phyloP scores from a whole-genome alignment of 148 eudicot species.

The Bassia scoparia region DNA sequence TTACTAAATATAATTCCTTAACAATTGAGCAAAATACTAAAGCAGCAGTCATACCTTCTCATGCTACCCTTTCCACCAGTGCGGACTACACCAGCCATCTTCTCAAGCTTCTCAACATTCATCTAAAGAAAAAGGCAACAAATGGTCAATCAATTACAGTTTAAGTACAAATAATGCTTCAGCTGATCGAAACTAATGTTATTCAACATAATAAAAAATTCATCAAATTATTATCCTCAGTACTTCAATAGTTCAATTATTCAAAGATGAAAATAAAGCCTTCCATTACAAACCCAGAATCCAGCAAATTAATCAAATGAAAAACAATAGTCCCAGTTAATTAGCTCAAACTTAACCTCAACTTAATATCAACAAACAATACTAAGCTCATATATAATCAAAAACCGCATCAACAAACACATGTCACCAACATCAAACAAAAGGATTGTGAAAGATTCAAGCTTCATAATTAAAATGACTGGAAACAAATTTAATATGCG shows the following conservation, averaged over 20 bases:
- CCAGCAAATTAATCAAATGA: not conserved
- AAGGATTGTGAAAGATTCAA: not conserved
- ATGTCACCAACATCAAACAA: not conserved
- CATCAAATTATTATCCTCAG: not conserved
- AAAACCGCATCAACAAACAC: not conserved
- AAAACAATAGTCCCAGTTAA: not conserved
- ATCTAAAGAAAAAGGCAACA: conserved; percentile 34
- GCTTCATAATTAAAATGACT: not conserved
- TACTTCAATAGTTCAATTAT: too few species aligned
- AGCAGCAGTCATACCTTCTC: conserved; percentile 45
- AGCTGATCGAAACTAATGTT: not conserved
- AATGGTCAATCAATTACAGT: not conserved
- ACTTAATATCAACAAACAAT: not conserved
- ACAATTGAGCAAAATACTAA: not conserved
- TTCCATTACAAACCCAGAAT: not conserved
- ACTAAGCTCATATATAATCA: not conserved
- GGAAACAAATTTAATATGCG: not conserved
- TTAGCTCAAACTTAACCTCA: not conserved
- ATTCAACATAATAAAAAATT: too few species aligned
- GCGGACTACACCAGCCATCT: conserved; percentile 85
- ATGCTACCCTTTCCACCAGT: conserved; percentile 79
- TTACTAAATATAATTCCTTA: not conserved
- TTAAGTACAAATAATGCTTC: not conserved
- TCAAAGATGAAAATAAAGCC: not conserved
- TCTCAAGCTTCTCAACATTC: conserved; percentile 72